phyloP scores from a whole-genome alignment of 495 filamentous ascomycete species.

The Tuber microsphaerosporum region DNA sequence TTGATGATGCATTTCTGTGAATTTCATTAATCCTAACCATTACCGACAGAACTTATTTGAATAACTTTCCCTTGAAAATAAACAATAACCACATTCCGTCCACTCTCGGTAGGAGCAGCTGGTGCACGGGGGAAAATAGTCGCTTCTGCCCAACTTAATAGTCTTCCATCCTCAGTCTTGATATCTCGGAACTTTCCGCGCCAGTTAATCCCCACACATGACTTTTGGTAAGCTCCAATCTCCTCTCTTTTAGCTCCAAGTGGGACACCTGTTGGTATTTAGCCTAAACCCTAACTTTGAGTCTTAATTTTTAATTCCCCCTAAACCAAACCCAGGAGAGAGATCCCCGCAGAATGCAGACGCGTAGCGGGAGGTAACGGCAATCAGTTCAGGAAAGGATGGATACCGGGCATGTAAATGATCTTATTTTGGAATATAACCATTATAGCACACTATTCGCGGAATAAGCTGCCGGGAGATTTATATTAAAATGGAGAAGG shows the following conservation, averaged over 20 bases:
- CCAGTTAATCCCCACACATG: constrained; percentile 59
- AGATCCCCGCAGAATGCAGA: not conserved
- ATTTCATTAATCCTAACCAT: constrained; percentile 3
- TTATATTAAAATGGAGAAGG: not conserved
- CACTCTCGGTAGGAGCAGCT: not conserved
- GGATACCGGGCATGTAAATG: constrained; percentile 63
- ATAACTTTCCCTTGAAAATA: constrained; percentile 38
- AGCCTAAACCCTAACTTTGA: not conserved
- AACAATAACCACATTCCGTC: constrained; percentile 28
- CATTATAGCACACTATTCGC: constrained; percentile 62
- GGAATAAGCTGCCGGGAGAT: not conserved
- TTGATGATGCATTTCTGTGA: constrained; percentile 55
- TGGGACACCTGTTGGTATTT: constrained; percentile 26
- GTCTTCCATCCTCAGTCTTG: constrained; percentile 53
- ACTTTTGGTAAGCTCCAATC: constrained; percentile 54
- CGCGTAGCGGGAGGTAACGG: not conserved
- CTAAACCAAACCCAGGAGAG: not conserved
- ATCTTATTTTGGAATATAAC: constrained; percentile 76
- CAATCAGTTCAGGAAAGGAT: not conserved
- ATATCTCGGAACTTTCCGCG: constrained; percentile 49
- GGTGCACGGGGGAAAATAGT: not conserved
- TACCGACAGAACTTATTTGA: not conserved
- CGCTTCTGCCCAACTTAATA: constrained; percentile 20
- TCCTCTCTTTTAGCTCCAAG: constrained; percentile 49
- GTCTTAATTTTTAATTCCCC: not conserved